A percentile compares a stretch with the other conserved stretches of the same genome.
Conservation (phyloP, 768 basidiomycete genomes). For the Albatrellus ellisii region DNA sequence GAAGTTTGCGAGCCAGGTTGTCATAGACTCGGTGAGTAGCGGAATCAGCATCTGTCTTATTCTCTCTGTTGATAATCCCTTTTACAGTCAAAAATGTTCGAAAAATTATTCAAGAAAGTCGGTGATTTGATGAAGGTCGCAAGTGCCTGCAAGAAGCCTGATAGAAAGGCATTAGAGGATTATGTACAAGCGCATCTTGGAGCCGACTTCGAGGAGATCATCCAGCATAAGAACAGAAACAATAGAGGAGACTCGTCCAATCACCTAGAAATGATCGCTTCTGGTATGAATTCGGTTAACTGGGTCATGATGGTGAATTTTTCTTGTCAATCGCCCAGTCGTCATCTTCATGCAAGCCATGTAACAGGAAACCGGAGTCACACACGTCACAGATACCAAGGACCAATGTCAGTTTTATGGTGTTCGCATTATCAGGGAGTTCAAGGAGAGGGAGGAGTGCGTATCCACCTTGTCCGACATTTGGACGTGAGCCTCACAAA, state of each 20-base stretch:
- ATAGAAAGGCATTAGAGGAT: conserved; percentile 38
- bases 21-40: conserved; percentile 76
- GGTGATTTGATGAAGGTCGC: conserved; percentile 56
- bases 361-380: conserved; percentile 54
- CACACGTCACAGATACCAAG: conserved; percentile 72
- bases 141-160: conserved; percentile 70
- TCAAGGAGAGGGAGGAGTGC: conserved; percentile 71
- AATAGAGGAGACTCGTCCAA: conserved; percentile 73
- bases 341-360: neutral
- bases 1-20: conserved; percentile 49
- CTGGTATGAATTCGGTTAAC: conserved; percentile 68
- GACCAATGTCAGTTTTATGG: conserved; percentile 82
- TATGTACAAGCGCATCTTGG: conserved; percentile 58
- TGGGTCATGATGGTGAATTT: conserved; percentile 77
- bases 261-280: conserved; percentile 71
- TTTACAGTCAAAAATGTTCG: conserved; percentile 51
- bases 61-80: neutral
- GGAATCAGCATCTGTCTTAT: conserved; percentile 2
- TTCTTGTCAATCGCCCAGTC: neutral
- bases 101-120: conserved; percentile 53
- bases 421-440: conserved; percentile 83
- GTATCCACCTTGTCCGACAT: conserved; percentile 3
- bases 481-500: neutral
- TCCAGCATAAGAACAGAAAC: conserved; percentile 72
- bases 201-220: conserved; percentile 61